Percentiles rank a stretch among this genome's conserved stretches.
These are phyloP conservation scores for Lachnellula cervina DNA, from an alignment of 2,329 filamentous ascomycete species.

Conservation along the genomic window DNA sequence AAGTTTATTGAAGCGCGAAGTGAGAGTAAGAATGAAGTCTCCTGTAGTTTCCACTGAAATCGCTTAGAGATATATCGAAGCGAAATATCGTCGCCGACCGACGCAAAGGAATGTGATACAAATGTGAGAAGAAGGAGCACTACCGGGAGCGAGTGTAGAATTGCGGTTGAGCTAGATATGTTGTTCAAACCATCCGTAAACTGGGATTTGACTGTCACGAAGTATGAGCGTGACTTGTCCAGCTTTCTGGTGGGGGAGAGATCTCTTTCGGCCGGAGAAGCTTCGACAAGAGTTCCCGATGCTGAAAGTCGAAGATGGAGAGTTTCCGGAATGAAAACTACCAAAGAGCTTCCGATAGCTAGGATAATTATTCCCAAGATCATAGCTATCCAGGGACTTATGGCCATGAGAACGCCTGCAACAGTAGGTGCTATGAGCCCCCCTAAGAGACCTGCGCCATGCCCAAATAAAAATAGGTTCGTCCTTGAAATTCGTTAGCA, in stretches of 20 bases:
- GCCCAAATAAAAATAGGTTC: conserved; percentile 33
- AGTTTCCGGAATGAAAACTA: conserved; percentile 31
- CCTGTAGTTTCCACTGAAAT: conserved; percentile 22
- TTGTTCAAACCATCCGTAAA: conserved; percentile 12
- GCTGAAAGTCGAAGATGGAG: conserved; percentile 19
- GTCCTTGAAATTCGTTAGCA: conserved; percentile 27
- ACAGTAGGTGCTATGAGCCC: conserved; percentile 36
- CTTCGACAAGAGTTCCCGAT: conserved; percentile 7
- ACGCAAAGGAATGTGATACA: conserved; percentile 13
- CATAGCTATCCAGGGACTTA: conserved; percentile 26
- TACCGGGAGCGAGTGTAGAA: conserved; percentile 26
- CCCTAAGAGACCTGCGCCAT: conserved; percentile 30
- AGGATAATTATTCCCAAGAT: conserved; percentile 15
- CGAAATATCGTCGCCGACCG: conserved; percentile 16
- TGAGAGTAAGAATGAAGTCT: conserved; percentile 25
- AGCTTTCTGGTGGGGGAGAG: background rate
- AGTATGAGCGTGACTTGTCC: background rate
- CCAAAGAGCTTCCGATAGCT: conserved; percentile 15
- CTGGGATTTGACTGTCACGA: conserved; percentile 10
- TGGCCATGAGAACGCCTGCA: conserved; percentile 34
- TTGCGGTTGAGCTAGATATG: conserved; percentile 15
- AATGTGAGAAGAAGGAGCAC: conserved; percentile 30
- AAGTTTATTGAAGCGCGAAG: conserved; percentile 25
- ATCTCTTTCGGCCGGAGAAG: conserved; percentile 3
- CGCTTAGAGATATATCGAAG: conserved; percentile 28